Evolutionary conservation across 495 filamentous ascomycete species (phyloP).

Genomic region (Penicillium desertorum): DNA sequence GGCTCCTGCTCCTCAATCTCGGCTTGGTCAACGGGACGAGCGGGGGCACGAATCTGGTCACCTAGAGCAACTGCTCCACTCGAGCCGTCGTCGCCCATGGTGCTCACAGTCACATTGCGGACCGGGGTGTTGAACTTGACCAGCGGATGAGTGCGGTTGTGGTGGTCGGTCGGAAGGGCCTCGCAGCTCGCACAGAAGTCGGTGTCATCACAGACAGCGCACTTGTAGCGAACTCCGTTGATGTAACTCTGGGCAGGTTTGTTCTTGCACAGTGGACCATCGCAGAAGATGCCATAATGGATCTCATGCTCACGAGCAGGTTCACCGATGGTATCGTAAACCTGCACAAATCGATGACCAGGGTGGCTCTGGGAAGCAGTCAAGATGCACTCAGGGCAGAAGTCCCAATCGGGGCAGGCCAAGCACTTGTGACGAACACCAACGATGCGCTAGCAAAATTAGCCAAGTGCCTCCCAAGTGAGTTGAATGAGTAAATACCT

Average conservation of each 20-base stretch:
- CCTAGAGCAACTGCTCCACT: slow-evolving; percentile 67
- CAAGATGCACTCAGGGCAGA: slow-evolving; percentile 75
- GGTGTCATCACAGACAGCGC: slow-evolving; percentile 91
- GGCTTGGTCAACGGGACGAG: slow-evolving; percentile 49
- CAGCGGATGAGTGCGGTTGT: slow-evolving; percentile 92
- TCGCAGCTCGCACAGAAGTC: slow-evolving; percentile 97
- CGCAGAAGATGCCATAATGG: slow-evolving; percentile 89
- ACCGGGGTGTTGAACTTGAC: slow-evolving; percentile 97
- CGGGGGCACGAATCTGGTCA: slow-evolving; percentile 51
- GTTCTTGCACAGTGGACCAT: slow-evolving; percentile 82
- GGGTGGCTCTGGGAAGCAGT: slow-evolving; percentile 68
- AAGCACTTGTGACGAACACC: slow-evolving; percentile 97
- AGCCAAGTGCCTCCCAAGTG: slow-evolving; percentile 16
- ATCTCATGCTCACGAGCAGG: slow-evolving; percentile 47
- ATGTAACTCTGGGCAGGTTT: slow-evolving; percentile 65
- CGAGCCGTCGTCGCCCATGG: slow-evolving; percentile 69
- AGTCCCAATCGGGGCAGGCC: slow-evolving; percentile 97
- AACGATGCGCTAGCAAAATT: slow-evolving; percentile 60
- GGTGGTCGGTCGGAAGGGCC: slow-evolving; percentile 74
- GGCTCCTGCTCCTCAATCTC: slow-evolving; percentile 19
- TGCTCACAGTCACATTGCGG: slow-evolving; percentile 84
- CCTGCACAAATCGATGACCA: slow-evolving; percentile 83
- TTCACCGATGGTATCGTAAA: slow-evolving; percentile 75
- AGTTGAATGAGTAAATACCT: slow-evolving; percentile 44
- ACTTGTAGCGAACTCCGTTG: slow-evolving; percentile 88